These are phyloP conservation scores for Ceratobasidium papillatum DNA, from an alignment of 1,284 basidiomycete genomes.

Conservation along the genomic window DNA sequence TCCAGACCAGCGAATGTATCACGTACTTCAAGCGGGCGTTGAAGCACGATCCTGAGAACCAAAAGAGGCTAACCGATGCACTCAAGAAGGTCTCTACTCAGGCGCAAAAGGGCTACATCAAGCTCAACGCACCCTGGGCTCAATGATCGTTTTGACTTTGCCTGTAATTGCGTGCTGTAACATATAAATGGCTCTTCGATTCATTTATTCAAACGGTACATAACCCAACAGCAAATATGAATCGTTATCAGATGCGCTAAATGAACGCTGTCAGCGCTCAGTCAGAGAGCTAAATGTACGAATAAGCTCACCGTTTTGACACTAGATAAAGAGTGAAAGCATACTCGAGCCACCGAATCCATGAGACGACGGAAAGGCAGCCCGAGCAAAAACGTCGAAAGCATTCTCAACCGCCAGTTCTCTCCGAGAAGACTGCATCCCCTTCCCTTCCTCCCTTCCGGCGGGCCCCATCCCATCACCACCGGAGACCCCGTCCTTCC, in stretches of 20 bases:
- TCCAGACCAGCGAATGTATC: slow-evolving; percentile 33
- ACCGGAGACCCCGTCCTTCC: not conserved
- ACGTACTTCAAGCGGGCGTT: slow-evolving; percentile 37
- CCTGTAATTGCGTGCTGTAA: not conserved
- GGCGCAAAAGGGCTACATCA: slow-evolving; percentile 38
- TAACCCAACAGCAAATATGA: not conserved
- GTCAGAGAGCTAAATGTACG: no score
- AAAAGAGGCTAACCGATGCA: slow-evolving; percentile 23
- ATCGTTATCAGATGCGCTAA: not conserved
- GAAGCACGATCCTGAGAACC: slow-evolving; percentile 39
- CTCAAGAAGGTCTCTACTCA: slow-evolving; percentile 33
- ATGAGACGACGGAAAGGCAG: not conserved
- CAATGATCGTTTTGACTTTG: not conserved
- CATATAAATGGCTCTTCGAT: not conserved
- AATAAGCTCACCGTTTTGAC: not conserved
- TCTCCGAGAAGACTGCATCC: slow-evolving; percentile 2
- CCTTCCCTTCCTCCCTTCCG: not conserved
- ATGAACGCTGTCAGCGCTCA: not conserved
- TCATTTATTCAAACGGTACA: slow-evolving; percentile 8
- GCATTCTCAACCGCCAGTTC: not conserved
- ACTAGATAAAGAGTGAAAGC: slow-evolving; percentile 29
- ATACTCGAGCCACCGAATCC: slow-evolving; percentile 3
- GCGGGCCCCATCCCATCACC: slow-evolving; percentile 5
- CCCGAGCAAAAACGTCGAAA: slow-evolving; percentile 15
- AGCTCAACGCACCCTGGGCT: slow-evolving; percentile 28